Evolutionary conservation across 2,329 filamentous ascomycete genomes (phyloP).

Genomic region (Periconia macrospinosa): DNA sequence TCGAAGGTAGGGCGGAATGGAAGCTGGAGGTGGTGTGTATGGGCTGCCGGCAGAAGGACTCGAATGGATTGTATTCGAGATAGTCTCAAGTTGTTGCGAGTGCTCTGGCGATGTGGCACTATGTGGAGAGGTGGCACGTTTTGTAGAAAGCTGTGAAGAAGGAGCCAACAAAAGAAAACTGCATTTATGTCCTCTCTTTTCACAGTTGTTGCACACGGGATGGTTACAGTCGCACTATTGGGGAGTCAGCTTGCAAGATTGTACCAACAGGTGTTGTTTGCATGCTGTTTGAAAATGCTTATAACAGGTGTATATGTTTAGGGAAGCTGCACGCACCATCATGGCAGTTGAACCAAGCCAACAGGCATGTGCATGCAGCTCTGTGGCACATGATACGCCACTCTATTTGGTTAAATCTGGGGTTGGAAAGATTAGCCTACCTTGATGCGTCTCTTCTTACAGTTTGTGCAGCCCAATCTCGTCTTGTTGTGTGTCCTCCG

Average conservation of each 20-base stretch:
- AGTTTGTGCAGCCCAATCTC: slow-evolving; percentile 37
- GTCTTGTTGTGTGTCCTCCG: slow-evolving; percentile 40
- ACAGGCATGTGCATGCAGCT: no score
- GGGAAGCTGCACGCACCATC: no score
- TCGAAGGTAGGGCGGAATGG: slow-evolving; percentile 24
- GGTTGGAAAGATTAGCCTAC: slow-evolving; percentile 14
- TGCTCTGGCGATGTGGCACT: neutral
- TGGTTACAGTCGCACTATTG: slow-evolving; percentile 37
- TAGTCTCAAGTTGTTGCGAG: neutral
- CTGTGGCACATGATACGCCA: no score
- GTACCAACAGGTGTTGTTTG: neutral
- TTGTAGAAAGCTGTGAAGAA: slow-evolving; percentile 29
- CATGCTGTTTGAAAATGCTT: neutral
- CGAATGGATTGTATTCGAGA: neutral
- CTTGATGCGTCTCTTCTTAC: slow-evolving; percentile 41
- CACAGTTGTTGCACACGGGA: slow-evolving; percentile 36
- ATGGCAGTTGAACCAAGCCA: no score
- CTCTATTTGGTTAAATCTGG: no score
- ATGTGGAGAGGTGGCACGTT: slow-evolving; percentile 4
- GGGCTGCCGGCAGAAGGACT: slow-evolving; percentile 2
- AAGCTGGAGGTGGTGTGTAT: slow-evolving; percentile 2
- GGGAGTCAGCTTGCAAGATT: slow-evolving; percentile 13
- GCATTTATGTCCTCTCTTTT: slow-evolving; percentile 34
- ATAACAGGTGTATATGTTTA: no score
- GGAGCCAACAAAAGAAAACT: slow-evolving; percentile 38